phyloP scores from a whole-genome alignment of 768 basidiomycete genomes.

The Calocera cornea region DNA sequence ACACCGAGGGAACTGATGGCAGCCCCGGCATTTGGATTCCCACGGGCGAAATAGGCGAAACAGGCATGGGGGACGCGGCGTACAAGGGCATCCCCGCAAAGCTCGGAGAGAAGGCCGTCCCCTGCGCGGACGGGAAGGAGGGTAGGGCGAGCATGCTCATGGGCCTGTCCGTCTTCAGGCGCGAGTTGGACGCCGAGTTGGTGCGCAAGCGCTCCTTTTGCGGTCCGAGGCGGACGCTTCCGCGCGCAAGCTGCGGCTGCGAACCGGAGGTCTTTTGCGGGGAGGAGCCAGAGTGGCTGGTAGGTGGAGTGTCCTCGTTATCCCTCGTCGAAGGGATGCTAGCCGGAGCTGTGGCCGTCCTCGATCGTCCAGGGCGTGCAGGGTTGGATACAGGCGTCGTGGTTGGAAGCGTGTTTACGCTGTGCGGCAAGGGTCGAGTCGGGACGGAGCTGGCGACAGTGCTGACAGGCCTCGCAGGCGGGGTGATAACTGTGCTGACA shows the following conservation, averaged over 20 bases:
- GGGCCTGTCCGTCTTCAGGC: not conserved
- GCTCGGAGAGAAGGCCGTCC: not conserved
- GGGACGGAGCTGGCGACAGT: not conserved
- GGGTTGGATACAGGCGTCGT: not conserved
- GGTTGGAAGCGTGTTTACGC: not conserved
- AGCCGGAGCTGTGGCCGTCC: not conserved
- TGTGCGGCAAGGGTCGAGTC: not conserved
- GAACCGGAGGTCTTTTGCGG: not conserved
- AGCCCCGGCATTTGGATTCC: not conserved
- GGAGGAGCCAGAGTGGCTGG: not conserved
- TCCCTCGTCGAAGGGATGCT: not conserved
- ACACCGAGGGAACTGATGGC: not conserved
- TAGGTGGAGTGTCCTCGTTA: not conserved
- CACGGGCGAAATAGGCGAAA: not conserved
- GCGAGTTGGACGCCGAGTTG: not conserved
- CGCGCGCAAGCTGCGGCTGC: not conserved
- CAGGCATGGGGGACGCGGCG: not conserved
- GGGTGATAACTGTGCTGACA: not conserved
- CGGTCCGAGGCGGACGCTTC: not conserved
- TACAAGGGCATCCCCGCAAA: not conserved
- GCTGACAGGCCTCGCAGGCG: not conserved
- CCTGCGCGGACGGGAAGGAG: not conserved
- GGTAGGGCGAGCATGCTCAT: not conserved
- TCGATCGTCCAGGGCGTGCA: not conserved
- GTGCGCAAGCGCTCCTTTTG: not conserved